phyloP scores from a whole-genome alignment of 768 basidiomycete species.

The Leccinum sublutescens region DNA sequence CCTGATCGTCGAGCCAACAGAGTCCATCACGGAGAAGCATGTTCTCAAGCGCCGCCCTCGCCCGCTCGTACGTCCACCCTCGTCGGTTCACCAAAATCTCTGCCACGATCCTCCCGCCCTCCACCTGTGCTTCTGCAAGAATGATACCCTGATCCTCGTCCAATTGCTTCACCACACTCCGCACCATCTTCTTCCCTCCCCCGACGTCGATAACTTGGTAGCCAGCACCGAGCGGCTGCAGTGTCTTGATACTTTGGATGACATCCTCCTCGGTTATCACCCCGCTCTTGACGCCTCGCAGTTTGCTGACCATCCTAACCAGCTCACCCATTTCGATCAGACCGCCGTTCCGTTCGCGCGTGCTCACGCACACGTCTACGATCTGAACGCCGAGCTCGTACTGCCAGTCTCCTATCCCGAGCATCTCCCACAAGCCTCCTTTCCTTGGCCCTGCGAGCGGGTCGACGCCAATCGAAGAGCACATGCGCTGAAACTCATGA shows the following conservation, averaged over 20 bases:
- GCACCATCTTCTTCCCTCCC: slow-evolving; percentile 71
- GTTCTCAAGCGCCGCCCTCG: slow-evolving; percentile 77
- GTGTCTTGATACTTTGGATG: slow-evolving; percentile 75
- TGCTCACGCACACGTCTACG: slow-evolving; percentile 88
- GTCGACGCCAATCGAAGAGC: background rate
- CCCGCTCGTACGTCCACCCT: slow-evolving; percentile 80
- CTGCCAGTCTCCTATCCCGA: slow-evolving; percentile 88
- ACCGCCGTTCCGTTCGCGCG: slow-evolving; percentile 87
- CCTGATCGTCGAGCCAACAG: slow-evolving; percentile 95
- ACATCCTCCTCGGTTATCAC: slow-evolving; percentile 85
- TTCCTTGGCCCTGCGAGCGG: background rate
- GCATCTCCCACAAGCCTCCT: background rate
- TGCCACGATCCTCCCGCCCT: slow-evolving; percentile 70
- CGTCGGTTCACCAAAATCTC: slow-evolving; percentile 55
- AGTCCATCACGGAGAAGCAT: slow-evolving; percentile 89
- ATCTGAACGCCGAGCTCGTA: slow-evolving; percentile 95
- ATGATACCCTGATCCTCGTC: slow-evolving; percentile 88
- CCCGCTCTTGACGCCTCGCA: slow-evolving; percentile 69
- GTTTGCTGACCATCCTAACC: slow-evolving; percentile 69
- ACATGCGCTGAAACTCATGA: background rate
- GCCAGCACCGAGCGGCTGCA: slow-evolving; percentile 88
- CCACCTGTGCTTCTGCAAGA: slow-evolving; percentile 66
- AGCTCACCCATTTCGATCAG: slow-evolving; percentile 88
- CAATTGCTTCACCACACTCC: slow-evolving; percentile 86
- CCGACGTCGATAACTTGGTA: slow-evolving; percentile 80